Base-by-base conservation (phyloP, 257 asterid species). In the Salvia splendens region DNA sequence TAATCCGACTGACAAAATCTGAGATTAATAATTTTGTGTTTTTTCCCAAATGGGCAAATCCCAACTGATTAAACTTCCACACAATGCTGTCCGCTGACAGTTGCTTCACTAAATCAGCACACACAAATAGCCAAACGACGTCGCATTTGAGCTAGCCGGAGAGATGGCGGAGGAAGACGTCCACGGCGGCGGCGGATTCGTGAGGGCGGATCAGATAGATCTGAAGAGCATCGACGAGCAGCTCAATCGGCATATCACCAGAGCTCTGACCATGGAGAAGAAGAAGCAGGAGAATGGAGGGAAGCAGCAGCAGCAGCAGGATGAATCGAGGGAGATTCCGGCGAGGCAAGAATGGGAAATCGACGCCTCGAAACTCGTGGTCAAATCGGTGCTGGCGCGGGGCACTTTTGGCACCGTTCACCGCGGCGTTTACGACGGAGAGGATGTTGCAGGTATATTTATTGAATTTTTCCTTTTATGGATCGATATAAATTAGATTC, bases 371-470 rank as follows among this genome's bases (percentile, higher is more conserved):
- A 89, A 87, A 74, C 88, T 89, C 17, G 70, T 81, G 11, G 78
- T 89, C 79, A 84, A 85, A 71, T 75, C 82, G 57, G 83, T 82
- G 68, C 72, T 89, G 51, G 95, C 94, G 68, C 91, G 93, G 38
- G 94, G 95, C 75, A 82, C 94, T 32, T 87, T 81, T 46, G 97
- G 95, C 8, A 87, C 93, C 42, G 97, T 89, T 65, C 91, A 89
- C 79, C 97, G 94, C 32, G 97, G 93, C 52, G 35, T 87, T 72
- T 89, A 89, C 59, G 89, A 87, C 41, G 85, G 86, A 35, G 83
- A 52, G 32, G 94, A 89, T 75, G 95, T 89, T 38, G 97, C 95
- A n/a, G 94, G 97, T 89, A 45, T 32, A 28, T 55, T 61, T 24
- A 2, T 28, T 38, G 30, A 24, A 6, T 0, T 49, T 64, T 56